These are phyloP conservation scores for Nannochloropsis oceanica DNA, from an alignment of 108 stramenopile genomes.

Conservation along the genomic window DNA sequence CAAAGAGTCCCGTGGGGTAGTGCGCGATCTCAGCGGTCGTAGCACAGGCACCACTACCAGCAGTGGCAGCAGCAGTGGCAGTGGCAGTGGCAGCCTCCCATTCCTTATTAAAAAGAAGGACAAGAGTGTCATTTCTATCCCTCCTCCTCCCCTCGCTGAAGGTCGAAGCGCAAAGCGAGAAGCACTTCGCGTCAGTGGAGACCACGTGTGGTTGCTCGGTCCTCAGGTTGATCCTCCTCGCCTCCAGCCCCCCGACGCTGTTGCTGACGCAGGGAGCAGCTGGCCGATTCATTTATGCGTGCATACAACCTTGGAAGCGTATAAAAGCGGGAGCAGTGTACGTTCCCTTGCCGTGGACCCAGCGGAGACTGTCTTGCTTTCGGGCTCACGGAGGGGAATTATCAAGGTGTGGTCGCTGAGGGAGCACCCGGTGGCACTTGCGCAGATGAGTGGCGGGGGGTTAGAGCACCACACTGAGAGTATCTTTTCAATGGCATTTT, in stretches of 20 bases:
- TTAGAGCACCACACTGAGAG: not conserved
- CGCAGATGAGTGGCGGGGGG: not conserved
- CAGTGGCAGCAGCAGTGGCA: not conserved
- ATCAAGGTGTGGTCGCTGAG: slow-evolving; percentile 23
- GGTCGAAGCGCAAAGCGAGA: not conserved
- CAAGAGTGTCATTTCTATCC: not conserved
- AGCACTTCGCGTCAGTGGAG: not conserved
- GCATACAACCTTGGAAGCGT: not conserved
- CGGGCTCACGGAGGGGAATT: slow-evolving; percentile 21
- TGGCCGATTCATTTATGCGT: not conserved
- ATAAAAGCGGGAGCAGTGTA: not conserved
- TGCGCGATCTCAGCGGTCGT: not conserved
- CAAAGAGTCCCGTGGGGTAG: not conserved
- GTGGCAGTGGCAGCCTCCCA: not conserved
- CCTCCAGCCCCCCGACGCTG: not conserved
- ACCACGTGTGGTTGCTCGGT: not conserved
- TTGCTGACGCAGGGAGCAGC: not conserved
- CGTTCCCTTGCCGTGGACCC: not conserved
- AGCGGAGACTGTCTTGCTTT: slow-evolving; percentile 20
- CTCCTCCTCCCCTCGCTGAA: not conserved
- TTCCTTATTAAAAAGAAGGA: not conserved
- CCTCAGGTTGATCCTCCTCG: not conserved
- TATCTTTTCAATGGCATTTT: not conserved
- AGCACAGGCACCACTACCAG: not conserved
- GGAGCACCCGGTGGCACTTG: slow-evolving; percentile 24